Evolutionary conservation across 78 protist species (phyloP).

Genomic region (Planoprotostelium fungivorum): DNA sequence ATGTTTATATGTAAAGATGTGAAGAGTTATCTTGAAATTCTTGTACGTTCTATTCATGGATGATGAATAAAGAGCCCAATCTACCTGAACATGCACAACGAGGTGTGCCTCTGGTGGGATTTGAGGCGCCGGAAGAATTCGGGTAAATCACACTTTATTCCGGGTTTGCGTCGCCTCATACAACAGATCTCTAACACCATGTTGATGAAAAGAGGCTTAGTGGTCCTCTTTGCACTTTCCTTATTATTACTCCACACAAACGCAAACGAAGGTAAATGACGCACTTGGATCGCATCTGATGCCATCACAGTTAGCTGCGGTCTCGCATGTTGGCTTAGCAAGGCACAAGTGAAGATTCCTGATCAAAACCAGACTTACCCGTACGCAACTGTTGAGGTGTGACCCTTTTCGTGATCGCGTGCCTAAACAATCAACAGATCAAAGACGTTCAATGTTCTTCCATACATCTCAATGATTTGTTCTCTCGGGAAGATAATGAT

Average conservation of each 20-base stretch:
- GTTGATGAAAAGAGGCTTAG: no score
- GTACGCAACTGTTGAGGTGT: background rate
- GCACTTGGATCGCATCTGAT: background rate
- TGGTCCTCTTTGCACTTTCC: background rate
- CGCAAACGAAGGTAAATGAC: background rate
- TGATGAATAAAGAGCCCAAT: no score
- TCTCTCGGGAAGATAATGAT: background rate
- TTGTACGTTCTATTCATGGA: no score
- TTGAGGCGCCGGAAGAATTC: no score
- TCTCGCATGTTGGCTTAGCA: background rate
- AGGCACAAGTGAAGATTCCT: background rate
- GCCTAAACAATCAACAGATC: background rate
- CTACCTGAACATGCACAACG: no score
- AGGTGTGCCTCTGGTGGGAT: no score
- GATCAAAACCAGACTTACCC: background rate
- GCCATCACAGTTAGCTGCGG: background rate
- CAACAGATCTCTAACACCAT: no score
- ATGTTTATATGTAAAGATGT: no score
- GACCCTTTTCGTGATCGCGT: background rate
- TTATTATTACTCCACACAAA: background rate
- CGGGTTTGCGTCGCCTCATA: no score
- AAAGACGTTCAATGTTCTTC: background rate
- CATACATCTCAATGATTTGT: background rate
- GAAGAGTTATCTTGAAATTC: no score
- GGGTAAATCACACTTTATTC: no score